phyloP scores from a whole-genome alignment of 345 rosid genomes.

The Ceriops decandra region DNA sequence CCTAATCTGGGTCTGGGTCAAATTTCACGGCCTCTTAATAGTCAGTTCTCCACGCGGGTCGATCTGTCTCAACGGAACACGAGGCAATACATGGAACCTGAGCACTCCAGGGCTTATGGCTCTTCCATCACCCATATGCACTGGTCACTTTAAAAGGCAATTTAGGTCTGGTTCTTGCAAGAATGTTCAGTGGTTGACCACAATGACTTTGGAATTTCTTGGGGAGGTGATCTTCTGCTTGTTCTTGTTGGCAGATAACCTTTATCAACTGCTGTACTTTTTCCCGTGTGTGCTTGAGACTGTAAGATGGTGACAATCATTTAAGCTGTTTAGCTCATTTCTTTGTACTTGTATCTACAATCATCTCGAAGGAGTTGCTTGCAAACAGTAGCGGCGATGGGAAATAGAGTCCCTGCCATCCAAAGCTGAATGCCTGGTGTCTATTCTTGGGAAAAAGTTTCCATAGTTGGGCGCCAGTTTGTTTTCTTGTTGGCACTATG shows the following conservation, averaged over 20 bases:
- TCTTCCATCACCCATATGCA: slow-evolving; percentile 54
- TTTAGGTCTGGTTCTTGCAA: background rate
- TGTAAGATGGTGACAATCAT: background rate
- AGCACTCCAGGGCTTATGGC: slow-evolving; percentile 52
- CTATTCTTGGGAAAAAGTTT: too few relatives aligned
- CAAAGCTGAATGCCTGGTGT: too few relatives aligned
- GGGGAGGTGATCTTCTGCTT: background rate
- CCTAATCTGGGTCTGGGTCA: slow-evolving; percentile 55
- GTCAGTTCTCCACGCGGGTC: slow-evolving; percentile 42
- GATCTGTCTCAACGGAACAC: slow-evolving; percentile 53
- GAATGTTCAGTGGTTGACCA: background rate
- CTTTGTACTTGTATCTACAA: too few relatives aligned
- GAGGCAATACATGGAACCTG: slow-evolving; percentile 55
- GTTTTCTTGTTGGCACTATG: too few relatives aligned
- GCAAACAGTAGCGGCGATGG: too few relatives aligned
- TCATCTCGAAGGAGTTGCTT: too few relatives aligned
- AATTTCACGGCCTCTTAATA: slow-evolving; percentile 36
- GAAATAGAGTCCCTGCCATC: too few relatives aligned
- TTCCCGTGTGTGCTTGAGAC: background rate
- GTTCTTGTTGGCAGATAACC: background rate
- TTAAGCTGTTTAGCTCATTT: background rate
- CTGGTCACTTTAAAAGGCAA: slow-evolving; percentile 56
- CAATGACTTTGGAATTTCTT: background rate
- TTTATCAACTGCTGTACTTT: background rate
- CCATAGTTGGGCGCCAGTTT: too few relatives aligned